Evolutionary conservation across 805 yeast species (phyloP), one percentile per base, ranked within the genome.

Genomic region (Kluyveromyces siamensis): DNA sequence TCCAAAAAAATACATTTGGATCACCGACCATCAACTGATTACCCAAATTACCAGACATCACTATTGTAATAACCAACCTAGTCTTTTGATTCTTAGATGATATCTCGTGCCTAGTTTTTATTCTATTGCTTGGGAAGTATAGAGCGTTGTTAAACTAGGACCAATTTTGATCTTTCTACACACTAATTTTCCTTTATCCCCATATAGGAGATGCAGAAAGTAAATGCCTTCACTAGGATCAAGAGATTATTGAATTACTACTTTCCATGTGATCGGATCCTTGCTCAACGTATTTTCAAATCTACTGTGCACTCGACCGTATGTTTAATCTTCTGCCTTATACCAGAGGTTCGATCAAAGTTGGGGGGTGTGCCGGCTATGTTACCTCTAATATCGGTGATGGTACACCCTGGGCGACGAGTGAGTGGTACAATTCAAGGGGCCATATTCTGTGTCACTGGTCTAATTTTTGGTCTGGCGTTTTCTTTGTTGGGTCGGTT

Each of bases 321-420:
- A 1, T 71, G 77, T 16, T 66, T 72, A 33, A 67, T 71, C 2
- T 63, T 74, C 33, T 68, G 72, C 47, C 52, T 74, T 25, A 68
- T 70, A 3, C 71, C 72, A 0, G 59, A 63, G 17, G 65, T 72
- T 1, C 53, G 69, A 25, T 52, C 41, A 9, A 58, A 53, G 9
- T 41, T 75, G 16, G 79, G 79, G 5, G 55, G 55, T 6, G 70
- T 72, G 37, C 71, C 75, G 1, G 72, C 73, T 10, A 68, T 75
- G 70, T 56, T 74, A 10, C 74, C 76, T 0, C 52, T 75, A 39
- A 67, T 72, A 6, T 68, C 77, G 1, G 77, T 74, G 14, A 72
- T 72, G 56, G 72, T 72, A 6, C 77, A 74, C 52, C 78, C 79
- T 2, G 79, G 79, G 0, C 66, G 77, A 52, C 65, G 80, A 45